A percentile compares a stretch with the other conserved stretches of the same genome.
phyloP scores from a whole-genome alignment of 2,329 filamentous ascomycete genomes.

The Dothideomycetes sp. region DNA sequence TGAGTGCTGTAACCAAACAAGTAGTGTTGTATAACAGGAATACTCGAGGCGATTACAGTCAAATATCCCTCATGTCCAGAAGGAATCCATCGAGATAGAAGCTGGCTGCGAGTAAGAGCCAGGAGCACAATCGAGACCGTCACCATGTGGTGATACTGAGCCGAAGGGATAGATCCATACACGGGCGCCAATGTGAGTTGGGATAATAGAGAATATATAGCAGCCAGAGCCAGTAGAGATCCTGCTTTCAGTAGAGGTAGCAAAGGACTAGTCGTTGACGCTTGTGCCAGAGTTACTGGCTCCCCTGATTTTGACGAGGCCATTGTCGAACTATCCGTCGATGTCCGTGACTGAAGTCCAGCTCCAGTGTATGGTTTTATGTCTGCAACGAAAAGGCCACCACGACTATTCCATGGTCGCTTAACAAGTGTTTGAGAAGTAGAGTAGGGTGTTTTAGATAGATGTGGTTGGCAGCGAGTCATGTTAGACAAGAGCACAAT shows the following conservation, averaged over 20 bases:
- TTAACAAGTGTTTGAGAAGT: too few relatives aligned
- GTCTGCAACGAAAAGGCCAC: too few relatives aligned
- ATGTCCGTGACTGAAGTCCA: too few relatives aligned
- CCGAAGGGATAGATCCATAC: constrained; percentile 74
- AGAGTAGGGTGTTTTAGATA: too few relatives aligned
- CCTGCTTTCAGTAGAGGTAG: constrained; percentile 25
- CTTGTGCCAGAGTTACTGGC: too few relatives aligned
- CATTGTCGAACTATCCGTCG: too few relatives aligned
- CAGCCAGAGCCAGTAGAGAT: constrained; percentile 43
- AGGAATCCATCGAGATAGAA: constrained; percentile 4
- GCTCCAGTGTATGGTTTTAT: too few relatives aligned
- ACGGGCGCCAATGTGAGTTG: constrained; percentile 73
- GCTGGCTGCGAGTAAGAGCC: background rate
- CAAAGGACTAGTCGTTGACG: too few relatives aligned
- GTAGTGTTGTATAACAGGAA: constrained; percentile 63
- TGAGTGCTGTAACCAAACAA: constrained; percentile 57
- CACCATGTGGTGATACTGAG: constrained; percentile 60
- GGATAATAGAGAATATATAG: constrained; percentile 59
- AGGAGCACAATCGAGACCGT: constrained; percentile 16
- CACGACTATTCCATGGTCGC: too few relatives aligned
- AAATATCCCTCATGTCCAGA: constrained; percentile 42
- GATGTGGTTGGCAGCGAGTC: constrained; percentile 10
- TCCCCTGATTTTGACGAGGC: too few relatives aligned
- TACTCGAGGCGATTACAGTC: constrained; percentile 65
- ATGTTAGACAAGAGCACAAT: constrained; percentile 1